Evolutionary conservation across 306 rosid species (phyloP).

Genomic region (Cucumis hystrix): DNA sequence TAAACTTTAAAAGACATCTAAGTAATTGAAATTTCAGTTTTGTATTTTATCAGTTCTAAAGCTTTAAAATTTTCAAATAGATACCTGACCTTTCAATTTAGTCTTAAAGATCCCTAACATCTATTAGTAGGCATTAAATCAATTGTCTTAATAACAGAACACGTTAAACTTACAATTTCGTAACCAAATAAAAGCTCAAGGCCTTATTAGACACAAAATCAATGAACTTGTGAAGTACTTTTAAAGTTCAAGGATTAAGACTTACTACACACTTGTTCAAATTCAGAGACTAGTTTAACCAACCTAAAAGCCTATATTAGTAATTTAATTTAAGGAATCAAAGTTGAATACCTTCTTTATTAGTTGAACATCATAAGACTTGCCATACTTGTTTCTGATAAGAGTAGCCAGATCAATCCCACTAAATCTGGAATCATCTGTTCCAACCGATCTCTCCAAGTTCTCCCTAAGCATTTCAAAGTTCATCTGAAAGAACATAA

Average conservation of each 20-base stretch:
- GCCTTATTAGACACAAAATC: neutral
- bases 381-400: slow-evolving; percentile 85
- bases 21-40: neutral
- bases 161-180: neutral
- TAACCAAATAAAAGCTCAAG: neutral
- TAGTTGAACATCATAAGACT: slow-evolving; percentile 83
- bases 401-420: slow-evolving; percentile 94
- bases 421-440: slow-evolving; percentile 72
- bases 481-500: slow-evolving; percentile 33
- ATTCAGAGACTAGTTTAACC: neutral
- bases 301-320: neutral
- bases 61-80: neutral
- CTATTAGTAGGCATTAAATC: neutral
- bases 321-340: neutral
- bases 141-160: neutral
- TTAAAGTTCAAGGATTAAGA: no score
- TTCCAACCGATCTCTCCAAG: slow-evolving; percentile 76
- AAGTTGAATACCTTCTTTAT: slow-evolving; percentile 61
- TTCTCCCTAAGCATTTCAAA: slow-evolving; percentile 49
- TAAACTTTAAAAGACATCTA: neutral
- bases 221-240: no score
- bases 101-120: neutral
- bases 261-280: neutral
- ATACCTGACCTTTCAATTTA: neutral
- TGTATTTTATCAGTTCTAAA: neutral